These are phyloP conservation scores for Aschersonia sp. DNA, from an alignment of 2,329 filamentous ascomycete species.

Conservation along the genomic window DNA sequence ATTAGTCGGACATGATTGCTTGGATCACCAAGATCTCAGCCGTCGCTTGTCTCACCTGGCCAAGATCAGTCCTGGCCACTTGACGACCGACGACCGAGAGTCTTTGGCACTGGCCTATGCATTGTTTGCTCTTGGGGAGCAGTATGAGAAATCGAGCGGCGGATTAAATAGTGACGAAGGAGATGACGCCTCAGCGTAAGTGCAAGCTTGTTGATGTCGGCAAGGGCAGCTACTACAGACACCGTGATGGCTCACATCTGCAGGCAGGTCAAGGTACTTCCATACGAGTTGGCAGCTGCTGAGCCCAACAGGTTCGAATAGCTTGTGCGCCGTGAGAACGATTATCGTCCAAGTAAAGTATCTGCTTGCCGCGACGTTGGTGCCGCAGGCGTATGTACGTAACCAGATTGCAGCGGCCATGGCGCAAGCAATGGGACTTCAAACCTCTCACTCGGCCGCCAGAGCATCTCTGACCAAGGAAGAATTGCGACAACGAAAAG, in stretches of 20 bases:
- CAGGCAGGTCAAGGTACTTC: not conserved
- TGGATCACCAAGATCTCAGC: not conserved
- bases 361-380: not conserved
- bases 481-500: not conserved
- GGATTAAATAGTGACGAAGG: too few relatives aligned
- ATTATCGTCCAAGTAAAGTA: not conserved
- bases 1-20: not conserved
- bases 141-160: not conserved
- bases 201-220: not conserved
- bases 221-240: not conserved
- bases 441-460: not conserved
- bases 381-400: not conserved
- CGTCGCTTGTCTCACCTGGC: not conserved
- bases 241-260: not conserved
- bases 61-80: not conserved
- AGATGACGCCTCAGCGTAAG: not conserved
- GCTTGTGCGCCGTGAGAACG: not conserved
- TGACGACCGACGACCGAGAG: not conserved
- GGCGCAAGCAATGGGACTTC: not conserved
- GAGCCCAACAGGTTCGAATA: not conserved
- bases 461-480: not conserved
- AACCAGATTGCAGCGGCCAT: not conserved
- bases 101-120: not conserved
- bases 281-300: not conserved
- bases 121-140: not conserved